These are phyloP conservation scores for Sonneratia caseolaris DNA, from an alignment of 345 rosid species.

Conservation along the genomic window DNA sequence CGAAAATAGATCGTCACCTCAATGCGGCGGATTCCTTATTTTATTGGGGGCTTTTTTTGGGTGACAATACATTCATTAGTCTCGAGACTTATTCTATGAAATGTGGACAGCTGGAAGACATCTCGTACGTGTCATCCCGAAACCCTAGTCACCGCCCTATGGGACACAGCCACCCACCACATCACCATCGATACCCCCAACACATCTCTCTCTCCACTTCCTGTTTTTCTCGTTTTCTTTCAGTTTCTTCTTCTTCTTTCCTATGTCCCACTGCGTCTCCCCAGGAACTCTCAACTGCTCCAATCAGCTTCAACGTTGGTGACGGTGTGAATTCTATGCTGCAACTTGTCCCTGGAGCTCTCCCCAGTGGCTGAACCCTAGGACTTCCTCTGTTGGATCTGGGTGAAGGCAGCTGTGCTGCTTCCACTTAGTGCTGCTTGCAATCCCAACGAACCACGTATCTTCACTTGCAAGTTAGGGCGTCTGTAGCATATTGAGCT, in stretches of 20 bases:
- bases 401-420: no score
- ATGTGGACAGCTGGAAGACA: conserved; percentile 54
- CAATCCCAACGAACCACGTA: no score
- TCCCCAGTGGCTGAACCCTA: no score
- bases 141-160: conserved; percentile 50
- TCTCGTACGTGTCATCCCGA: conserved; percentile 11
- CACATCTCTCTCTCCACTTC: neutral
- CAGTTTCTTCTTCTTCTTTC: conserved; percentile 1
- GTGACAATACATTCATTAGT: neutral
- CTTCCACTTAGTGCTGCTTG: no score
- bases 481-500: neutral
- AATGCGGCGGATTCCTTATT: no score
- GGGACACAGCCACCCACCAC: conserved; percentile 13
- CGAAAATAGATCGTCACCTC: no score
- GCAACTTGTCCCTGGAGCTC: no score
- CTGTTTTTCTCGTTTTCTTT: conserved; percentile 4
- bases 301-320: no score
- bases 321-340: no score
- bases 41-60: no score
- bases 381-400: no score
- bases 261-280: neutral
- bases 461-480: neutral
- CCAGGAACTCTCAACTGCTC: neutral
- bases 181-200: neutral
- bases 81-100: conserved; percentile 33